phyloP scores from a whole-genome alignment of 768 basidiomycete genomes.

The Tubosaeta sp. region DNA sequence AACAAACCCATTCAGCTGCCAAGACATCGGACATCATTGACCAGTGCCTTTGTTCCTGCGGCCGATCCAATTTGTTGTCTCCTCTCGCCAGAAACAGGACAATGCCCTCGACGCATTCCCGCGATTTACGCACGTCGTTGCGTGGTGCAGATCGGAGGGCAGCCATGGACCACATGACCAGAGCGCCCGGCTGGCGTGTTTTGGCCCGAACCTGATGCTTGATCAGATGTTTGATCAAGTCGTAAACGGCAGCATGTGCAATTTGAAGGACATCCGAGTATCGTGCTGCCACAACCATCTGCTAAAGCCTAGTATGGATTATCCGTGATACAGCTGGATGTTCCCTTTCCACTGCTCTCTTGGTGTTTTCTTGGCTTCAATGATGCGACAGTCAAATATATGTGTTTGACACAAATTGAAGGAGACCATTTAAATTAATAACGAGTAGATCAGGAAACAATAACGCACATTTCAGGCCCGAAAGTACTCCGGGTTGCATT shows the following conservation, averaged over 20 bases:
- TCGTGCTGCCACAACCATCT: not conserved
- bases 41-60: constrained; percentile 2
- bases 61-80: constrained; percentile 2
- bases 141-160: not conserved
- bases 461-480: too few relatives aligned
- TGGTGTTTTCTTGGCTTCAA: not conserved
- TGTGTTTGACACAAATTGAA: too few relatives aligned
- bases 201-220: not conserved
- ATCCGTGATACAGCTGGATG: not conserved
- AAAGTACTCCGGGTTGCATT: not conserved
- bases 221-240: not conserved
- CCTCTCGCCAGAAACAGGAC: constrained; percentile 9
- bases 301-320: not conserved
- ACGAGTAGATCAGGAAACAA: too few relatives aligned
- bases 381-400: too few relatives aligned
- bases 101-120: not conserved
- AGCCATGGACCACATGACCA: not conserved
- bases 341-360: too few relatives aligned
- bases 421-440: too few relatives aligned
- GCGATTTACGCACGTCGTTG: constrained; percentile 4
- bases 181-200: not conserved
- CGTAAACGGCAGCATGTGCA: not conserved
- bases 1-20: constrained; percentile 6
- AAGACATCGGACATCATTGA: constrained; percentile 5
- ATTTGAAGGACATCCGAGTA: not conserved